Evolutionary conservation across 176 grass and related monocot genomes (phyloP), one percentile per base, ranked within the genome.

Genomic region (Otatea glauca): DNA sequence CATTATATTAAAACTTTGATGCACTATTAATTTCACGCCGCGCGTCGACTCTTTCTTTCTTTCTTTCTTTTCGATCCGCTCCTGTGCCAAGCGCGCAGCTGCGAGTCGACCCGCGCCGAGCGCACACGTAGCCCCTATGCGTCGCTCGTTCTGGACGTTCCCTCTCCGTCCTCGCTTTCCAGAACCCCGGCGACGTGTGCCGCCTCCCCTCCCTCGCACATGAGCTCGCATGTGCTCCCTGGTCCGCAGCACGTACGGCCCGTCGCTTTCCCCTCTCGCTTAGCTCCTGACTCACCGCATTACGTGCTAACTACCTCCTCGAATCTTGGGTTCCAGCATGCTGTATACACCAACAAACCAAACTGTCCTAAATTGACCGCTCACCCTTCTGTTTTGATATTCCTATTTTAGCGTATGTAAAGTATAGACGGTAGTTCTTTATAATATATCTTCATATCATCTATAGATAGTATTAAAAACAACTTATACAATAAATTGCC

Each of bases 181-280:
- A 15, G 72, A 44, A 68, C 14, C 47, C 23, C 0, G 16, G 64
- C 83, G 39, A 85, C 83, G 83, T 78, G 83, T 71, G 11, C 32
- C 67, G n/a, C 10, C 72, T 17, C 37, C 18, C 6, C 39, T 3
- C 4, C 24, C 53, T 3, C 65, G 79, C 86, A 83, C 86, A 88
- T 84, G 63, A 5, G 1, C 41, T 21, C 37, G 42, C 80, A 83
- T 88, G 80, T 88, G 86, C 38, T 17, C 54, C 53, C 73, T 5
- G 56, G 23, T 3, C 75, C 44, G 55, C 42, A 20, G 21, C 84
- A 66, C 85, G 77, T 65, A 74, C 61, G 48, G 6, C 44, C 0
- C 5, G 1, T 41, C n/a, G 49, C 49, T 44, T 64, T 50, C n/a
- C 15, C 20, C 3, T 9, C 23, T 32, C 45, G 12, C 35, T 44